Conservation (phyloP, 345 rosid genomes). For the Camelina laxa region DNA sequence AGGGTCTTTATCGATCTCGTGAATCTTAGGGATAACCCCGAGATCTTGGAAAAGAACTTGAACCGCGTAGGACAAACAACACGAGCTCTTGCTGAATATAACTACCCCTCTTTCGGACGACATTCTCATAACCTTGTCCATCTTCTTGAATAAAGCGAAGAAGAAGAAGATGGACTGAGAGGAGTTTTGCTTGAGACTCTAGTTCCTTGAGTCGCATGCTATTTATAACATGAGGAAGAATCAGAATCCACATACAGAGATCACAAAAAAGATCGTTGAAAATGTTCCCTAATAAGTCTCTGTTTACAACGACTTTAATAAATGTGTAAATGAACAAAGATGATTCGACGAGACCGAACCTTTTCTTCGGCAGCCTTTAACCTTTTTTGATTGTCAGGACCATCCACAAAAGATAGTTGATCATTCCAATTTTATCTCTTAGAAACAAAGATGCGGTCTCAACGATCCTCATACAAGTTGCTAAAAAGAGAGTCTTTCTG, state of each 20-base stretch:
- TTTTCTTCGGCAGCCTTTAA: constrained; percentile 15
- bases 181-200: constrained; percentile 17
- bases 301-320: constrained; percentile 14
- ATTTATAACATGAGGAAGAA: constrained; percentile 37
- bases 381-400: constrained; percentile 5
- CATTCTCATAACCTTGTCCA: constrained; percentile 69
- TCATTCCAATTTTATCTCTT: neutral
- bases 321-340: neutral
- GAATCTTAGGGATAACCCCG: constrained; percentile 60
- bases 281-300: constrained; percentile 7
- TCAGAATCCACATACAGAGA: constrained; percentile 31
- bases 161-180: constrained; percentile 8
- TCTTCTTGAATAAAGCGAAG: constrained; percentile 8
- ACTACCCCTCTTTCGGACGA: constrained; percentile 69
- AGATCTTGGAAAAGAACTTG: constrained; percentile 71
- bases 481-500: constrained; percentile 1
- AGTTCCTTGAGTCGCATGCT: constrained; percentile 20
- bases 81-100: constrained; percentile 82
- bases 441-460: constrained; percentile 36
- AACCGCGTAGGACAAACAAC: constrained; percentile 76
- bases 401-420: neutral
- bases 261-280: constrained; percentile 25
- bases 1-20: constrained; percentile 75
- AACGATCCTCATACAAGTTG: constrained; percentile 38
- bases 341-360: constrained; percentile 39